Percentiles rank a stretch among this genome's conserved stretches.
Evolutionary conservation across 108 stramenopile species (phyloP).

Genomic region (Cyclotella sp.): DNA sequence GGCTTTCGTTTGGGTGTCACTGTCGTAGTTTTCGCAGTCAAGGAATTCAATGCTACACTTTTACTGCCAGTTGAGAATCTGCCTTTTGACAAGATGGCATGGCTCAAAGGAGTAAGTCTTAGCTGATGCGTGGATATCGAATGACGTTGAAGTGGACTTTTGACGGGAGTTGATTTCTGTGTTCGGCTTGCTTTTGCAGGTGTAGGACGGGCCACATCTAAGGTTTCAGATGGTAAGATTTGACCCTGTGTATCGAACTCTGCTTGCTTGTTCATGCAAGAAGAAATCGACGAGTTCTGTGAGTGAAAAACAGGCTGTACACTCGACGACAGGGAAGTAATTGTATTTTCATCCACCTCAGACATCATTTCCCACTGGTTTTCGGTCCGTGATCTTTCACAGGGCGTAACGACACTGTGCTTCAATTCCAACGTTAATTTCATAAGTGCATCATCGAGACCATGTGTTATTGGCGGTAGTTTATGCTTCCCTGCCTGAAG

Average conservation of each 20-base stretch:
- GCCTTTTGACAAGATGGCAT: not conserved
- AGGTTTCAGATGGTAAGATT: not conserved
- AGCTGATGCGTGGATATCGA: not conserved
- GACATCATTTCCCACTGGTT: not conserved
- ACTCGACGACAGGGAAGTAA: slow-evolving; percentile 10
- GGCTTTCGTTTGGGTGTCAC: slow-evolving; percentile 26
- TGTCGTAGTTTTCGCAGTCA: not conserved
- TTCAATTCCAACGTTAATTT: slow-evolving; percentile 4
- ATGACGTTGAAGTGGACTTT: not conserved
- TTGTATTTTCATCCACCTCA: not conserved
- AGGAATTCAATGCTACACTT: not conserved
- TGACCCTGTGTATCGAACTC: not conserved
- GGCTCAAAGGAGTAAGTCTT: slow-evolving; percentile 7
- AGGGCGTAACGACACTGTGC: not conserved
- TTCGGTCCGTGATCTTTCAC: not conserved
- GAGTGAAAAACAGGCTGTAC: not conserved
- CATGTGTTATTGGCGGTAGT: not conserved
- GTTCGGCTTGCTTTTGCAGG: not conserved
- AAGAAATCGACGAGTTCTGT: not conserved
- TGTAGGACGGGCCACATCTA: not conserved
- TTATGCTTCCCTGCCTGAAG: not conserved
- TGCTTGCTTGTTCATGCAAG: not conserved
- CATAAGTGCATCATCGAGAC: slow-evolving; percentile 13
- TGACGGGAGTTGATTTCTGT: not conserved
- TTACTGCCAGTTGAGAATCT: not conserved